phyloP scores from a whole-genome alignment of 202 grass and related monocot species.

The Schoenoplectus triqueter region DNA sequence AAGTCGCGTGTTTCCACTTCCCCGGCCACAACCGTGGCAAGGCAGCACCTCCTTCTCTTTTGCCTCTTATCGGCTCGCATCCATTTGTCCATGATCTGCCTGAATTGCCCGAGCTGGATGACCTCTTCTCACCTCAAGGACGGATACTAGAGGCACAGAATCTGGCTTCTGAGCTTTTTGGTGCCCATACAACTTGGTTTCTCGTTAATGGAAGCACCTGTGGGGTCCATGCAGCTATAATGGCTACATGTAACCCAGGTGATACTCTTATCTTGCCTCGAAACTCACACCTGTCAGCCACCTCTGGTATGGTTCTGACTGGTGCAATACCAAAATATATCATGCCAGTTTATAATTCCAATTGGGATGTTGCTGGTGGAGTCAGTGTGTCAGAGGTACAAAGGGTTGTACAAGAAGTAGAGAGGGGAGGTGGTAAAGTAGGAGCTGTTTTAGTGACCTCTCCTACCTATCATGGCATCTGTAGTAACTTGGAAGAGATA shows the following conservation, averaged over 20 bases:
- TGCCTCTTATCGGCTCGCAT: slow-evolving; percentile 43
- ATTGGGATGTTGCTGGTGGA: slow-evolving; percentile 79
- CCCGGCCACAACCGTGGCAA: slow-evolving; percentile 84
- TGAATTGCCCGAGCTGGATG: slow-evolving; percentile 76
- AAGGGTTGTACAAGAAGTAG: slow-evolving; percentile 56
- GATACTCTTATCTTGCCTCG: slow-evolving; percentile 66
- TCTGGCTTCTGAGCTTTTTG: slow-evolving; percentile 62
- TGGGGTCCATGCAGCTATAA: slow-evolving; percentile 83
- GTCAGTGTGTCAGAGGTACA: slow-evolving; percentile 56
- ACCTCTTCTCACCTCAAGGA: slow-evolving; percentile 82
- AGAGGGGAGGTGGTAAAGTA: slow-evolving; percentile 51
- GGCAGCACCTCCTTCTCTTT: slow-evolving; percentile 54
- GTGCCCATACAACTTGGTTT: slow-evolving; percentile 75
- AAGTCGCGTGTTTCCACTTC: slow-evolving; percentile 84
- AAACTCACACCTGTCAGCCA: slow-evolving; percentile 81
- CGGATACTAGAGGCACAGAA: slow-evolving; percentile 71
- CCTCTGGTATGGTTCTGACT: slow-evolving; percentile 64
- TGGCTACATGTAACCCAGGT: slow-evolving; percentile 72
- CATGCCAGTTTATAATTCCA: slow-evolving; percentile 65
- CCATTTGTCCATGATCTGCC: slow-evolving; percentile 74
- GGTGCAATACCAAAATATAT: slow-evolving; percentile 75
- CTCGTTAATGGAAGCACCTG: slow-evolving; percentile 82
- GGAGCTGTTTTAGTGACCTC: slow-evolving; percentile 77
- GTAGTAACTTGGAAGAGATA: slow-evolving; percentile 68
- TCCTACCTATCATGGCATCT: slow-evolving; percentile 89